Evolutionary conservation across 495 filamentous ascomycete genomes (phyloP), one percentile per base, ranked within the genome.

Genomic region (Chaetomium fimeti): DNA sequence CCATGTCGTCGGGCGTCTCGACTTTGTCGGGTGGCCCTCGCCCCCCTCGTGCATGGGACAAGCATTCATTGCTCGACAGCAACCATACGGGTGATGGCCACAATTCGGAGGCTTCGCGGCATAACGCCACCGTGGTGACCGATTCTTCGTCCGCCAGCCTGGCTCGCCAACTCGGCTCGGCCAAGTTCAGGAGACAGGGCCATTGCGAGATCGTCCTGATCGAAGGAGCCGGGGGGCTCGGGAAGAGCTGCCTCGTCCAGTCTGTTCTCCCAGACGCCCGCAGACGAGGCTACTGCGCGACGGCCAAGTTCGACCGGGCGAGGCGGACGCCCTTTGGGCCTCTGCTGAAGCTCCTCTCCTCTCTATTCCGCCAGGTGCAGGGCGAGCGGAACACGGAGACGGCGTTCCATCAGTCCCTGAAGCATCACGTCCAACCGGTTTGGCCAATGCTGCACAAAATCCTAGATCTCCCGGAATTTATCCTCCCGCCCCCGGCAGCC

Each of bases 301-400:
- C 88, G 42, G 87, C 91, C 22, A 93, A 92, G 72, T 91, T 97
- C 65, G 92, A 96, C 67, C 86, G 86, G n/a, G 86, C 89, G 5
- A 86, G 88, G 74, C 85, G 85, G 62, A 87, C 89, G 1, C 90
- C 92, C 4, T 97, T 93, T 72, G 91, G 92, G 32, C 90, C 92
- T 0, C 83, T 96, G 45, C 81, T 94, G 3, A 89, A 88, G 69
- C 78, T 93, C 2, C 78, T 96, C 64, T 90, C 90, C 7, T 92
- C 89, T 45, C 78, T 96, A 6, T 89, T 97, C 66, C 89, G 91
- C 56, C 92, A 97, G 68, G 92, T 95, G 9, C 96, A 93, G 78
- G 93, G 91, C 0, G 92, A 97, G 72, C 88, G 87, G 59, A 90
- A 96, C 75, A 88, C 93, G 2, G 87, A 87, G 2, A 95, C 89